These are phyloP conservation scores for Colletotrichum lindemuthianum DNA, from an alignment of 2,329 filamentous ascomycete species.

Conservation along the genomic window DNA sequence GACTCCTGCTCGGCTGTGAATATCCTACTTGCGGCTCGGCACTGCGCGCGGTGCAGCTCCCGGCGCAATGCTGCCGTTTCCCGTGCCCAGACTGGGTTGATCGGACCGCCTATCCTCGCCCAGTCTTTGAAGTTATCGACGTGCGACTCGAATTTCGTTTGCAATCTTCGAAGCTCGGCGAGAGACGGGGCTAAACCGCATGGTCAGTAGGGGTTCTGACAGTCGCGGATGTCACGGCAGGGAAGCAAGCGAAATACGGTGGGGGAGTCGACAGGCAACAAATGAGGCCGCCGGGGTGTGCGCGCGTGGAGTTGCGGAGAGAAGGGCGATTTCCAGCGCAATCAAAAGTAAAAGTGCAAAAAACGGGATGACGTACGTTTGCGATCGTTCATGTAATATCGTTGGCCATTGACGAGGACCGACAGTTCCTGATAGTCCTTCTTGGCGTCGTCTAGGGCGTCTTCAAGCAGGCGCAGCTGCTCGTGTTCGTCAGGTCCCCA, in stretches of 20 bases:
- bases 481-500: constrained; percentile 70
- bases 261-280: constrained; percentile 3
- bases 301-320: constrained; percentile 16
- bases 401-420: constrained; percentile 63
- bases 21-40: constrained; percentile 66
- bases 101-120: constrained; percentile 63
- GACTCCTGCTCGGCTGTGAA: constrained; percentile 61
- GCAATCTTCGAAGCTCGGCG: constrained; percentile 58
- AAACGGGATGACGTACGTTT: constrained; percentile 53
- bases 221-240: neutral
- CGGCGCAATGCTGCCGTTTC: constrained; percentile 60
- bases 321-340: constrained; percentile 9
- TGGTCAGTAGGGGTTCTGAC: constrained; percentile 33
- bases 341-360: neutral
- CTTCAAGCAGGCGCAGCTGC: constrained; percentile 64
- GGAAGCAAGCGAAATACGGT: constrained; percentile 18
- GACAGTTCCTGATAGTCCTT: constrained; percentile 69
- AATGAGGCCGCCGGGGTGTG: constrained; percentile 23
- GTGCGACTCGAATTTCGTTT: constrained; percentile 57
- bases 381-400: constrained; percentile 68
- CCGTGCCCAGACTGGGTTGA: constrained; percentile 65
- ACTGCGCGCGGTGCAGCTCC: constrained; percentile 67
- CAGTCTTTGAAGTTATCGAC: constrained; percentile 63
- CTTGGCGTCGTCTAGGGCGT: constrained; percentile 67
- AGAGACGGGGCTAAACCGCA: constrained; percentile 58